Base-by-base conservation (phyloP, 1,284 basidiomycete genomes). In the Trichosporon sp. region DNA sequence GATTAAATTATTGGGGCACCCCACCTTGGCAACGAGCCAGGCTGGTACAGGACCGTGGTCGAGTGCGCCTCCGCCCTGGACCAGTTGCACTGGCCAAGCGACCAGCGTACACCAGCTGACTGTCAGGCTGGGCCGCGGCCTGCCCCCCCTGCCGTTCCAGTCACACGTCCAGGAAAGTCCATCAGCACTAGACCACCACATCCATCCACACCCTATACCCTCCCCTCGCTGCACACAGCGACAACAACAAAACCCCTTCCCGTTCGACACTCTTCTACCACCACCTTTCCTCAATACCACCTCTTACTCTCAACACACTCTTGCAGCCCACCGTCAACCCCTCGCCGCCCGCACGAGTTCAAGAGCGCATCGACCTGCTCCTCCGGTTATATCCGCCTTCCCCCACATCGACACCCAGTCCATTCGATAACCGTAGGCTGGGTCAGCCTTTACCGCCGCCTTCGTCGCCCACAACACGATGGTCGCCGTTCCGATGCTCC, bases 331-430 rank as follows among this genome's bases (percentile, higher is more conserved):
- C 19, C 19, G 6, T 10, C 19, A 54, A 4, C n/a, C 7, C 8
- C n/a, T 6, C 21, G 2, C 4, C 21, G 1, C 51, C 2, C 51
- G 19, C 21, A 54, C 21, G 8, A 21, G 8, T 54, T 54, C 10
- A 10, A 21, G 48, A 51, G 19, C 51, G 51, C 51, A 19, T 54
- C 51, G 19, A 54, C 14, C 21, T 7, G 19, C 10, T 7, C 21
- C 5, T 19, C 51, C 65, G 48, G 66, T 21, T 7, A 59, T 61
- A 63, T 63, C 59, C 59, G 67, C 67, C 67, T 48, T 48, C 59
- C 31, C 16, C 56, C 56, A 26, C 59, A 26, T 10, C 38, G 16
- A 31, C 56, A 67, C 21, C 19, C 59, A 37, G 59, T 35, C 59
- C 32, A n/a, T 7, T n/a, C 7, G 59, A 11, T 21, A 4, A 31